Percentiles rank a stretch among this genome's conserved stretches.
These are phyloP conservation scores for Alternaria atra DNA, from an alignment of 2,329 filamentous ascomycete species.

Conservation along the genomic window DNA sequence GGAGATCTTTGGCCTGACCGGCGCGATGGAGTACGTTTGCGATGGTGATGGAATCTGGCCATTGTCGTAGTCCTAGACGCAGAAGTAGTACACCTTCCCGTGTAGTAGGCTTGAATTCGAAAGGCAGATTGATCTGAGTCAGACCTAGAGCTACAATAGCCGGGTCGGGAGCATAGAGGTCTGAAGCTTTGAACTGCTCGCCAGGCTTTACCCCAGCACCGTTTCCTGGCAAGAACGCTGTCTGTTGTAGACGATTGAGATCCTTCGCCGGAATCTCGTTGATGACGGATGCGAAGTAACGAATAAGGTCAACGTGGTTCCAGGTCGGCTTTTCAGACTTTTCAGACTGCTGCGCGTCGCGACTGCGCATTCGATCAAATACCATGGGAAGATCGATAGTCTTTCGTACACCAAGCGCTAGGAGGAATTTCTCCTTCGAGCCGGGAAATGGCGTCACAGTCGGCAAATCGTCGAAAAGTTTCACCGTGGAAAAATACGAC, in stretches of 20 bases:
- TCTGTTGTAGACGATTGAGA: constrained; percentile 77
- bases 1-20: constrained; percentile 60
- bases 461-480: constrained; percentile 92
- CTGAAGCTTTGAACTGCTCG: constrained; percentile 48
- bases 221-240: constrained; percentile 81
- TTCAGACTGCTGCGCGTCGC: constrained; percentile 55
- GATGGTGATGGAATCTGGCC: constrained; percentile 77
- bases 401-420: constrained; percentile 87
- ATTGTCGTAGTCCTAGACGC: constrained; percentile 74
- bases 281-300: constrained; percentile 88
- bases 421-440: constrained; percentile 90
- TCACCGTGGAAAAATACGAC: constrained; percentile 92
- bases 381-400: constrained; percentile 95
- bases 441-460: constrained; percentile 75
- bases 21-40: constrained; percentile 77
- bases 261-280: constrained; percentile 88
- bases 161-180: constrained; percentile 49
- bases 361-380: constrained; percentile 81
- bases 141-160: constrained; percentile 44
- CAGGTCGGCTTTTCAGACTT: constrained; percentile 67
- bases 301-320: constrained; percentile 95
- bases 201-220: constrained; percentile 37
- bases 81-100: constrained; percentile 78
- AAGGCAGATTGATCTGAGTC: constrained; percentile 71
- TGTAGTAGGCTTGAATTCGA: constrained; percentile 69